These are phyloP conservation scores for Fraxinus xanthoxyloides DNA, from an alignment of 305 asterid species.

Conservation along the genomic window DNA sequence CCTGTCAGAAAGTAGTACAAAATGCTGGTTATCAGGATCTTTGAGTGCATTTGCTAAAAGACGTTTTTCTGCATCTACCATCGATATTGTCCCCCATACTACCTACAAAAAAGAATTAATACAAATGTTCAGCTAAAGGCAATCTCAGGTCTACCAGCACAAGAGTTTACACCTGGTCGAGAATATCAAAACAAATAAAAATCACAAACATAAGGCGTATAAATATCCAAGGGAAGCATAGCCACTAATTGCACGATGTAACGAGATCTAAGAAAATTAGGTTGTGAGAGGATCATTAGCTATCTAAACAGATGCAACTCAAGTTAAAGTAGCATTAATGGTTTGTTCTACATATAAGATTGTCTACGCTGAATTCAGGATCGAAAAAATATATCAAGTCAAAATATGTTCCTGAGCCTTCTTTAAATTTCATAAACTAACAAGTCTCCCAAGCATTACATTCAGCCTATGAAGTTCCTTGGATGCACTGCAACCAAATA, in stretches of 20 bases:
- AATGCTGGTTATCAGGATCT: slow-evolving; percentile 83
- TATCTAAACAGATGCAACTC: not conserved
- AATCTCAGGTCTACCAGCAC: slow-evolving; percentile 3
- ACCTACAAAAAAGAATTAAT: slow-evolving; percentile 56
- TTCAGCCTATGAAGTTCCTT: not conserved
- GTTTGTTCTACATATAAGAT: not conserved
- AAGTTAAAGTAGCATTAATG: not conserved
- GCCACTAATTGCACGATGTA: not conserved
- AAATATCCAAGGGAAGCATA: not conserved
- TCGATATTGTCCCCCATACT: slow-evolving; percentile 92
- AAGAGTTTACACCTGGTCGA: not conserved
- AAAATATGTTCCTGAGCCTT: not conserved
- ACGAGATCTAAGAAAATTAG: slow-evolving; percentile 1
- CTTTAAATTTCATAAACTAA: not conserved
- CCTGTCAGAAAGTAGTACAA: slow-evolving; percentile 97
- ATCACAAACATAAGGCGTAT: not conserved
- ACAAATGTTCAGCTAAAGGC: slow-evolving; percentile 14
- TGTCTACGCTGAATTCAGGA: not conserved
- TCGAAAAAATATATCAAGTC: not conserved
- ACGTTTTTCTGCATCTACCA: slow-evolving; percentile 98
- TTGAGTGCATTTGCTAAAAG: slow-evolving; percentile 83
- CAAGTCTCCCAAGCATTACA: not conserved
- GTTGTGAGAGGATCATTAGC: not conserved
- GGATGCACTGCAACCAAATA: not conserved
- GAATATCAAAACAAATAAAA: not conserved